phyloP scores from a whole-genome alignment of 495 filamentous ascomycete genomes.

The Wilcoxina mikolae region DNA sequence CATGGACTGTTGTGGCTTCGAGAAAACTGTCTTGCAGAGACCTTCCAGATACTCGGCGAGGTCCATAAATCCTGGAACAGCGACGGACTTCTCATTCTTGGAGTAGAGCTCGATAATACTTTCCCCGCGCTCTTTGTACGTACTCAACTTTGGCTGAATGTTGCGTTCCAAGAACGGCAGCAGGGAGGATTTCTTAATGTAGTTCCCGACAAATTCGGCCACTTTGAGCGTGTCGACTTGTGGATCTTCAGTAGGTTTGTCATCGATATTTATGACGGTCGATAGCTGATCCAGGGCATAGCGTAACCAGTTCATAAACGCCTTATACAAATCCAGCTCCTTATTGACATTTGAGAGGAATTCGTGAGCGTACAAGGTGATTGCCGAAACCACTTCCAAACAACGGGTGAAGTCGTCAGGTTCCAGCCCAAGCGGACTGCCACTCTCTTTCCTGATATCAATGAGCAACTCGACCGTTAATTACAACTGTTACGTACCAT shows the following conservation, averaged over 20 bases:
- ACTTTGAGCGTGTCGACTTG: slow-evolving; percentile 26
- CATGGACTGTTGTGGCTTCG: slow-evolving; percentile 44
- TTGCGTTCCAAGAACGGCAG: slow-evolving; percentile 16
- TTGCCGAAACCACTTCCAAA: slow-evolving; percentile 57
- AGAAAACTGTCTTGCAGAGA: slow-evolving; percentile 43
- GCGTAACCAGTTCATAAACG: slow-evolving; percentile 74
- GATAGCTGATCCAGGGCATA: slow-evolving; percentile 55
- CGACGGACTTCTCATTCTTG: slow-evolving; percentile 7
- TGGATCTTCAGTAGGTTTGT: slow-evolving; percentile 27
- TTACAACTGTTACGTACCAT: slow-evolving; percentile 37
- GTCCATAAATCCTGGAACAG: slow-evolving; percentile 39
- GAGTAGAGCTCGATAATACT: slow-evolving; percentile 26
- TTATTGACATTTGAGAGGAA: slow-evolving; percentile 56
- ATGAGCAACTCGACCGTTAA: slow-evolving; percentile 34
- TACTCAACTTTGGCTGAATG: slow-evolving; percentile 11
- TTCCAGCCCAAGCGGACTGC: slow-evolving; percentile 27
- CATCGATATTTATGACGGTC: slow-evolving; percentile 28
- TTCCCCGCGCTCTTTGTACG: slow-evolving; percentile 25
- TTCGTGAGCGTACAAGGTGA: slow-evolving; percentile 58
- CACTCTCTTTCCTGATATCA: slow-evolving; percentile 32
- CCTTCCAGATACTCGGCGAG: slow-evolving; percentile 37
- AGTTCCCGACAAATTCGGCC: slow-evolving; percentile 25
- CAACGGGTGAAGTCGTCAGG: slow-evolving; percentile 29
- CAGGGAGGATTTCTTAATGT: slow-evolving; percentile 24
- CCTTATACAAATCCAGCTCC: slow-evolving; percentile 61